These are phyloP conservation scores for Rauvolfia tetraphylla DNA, from an alignment of 257 asterid genomes.

Conservation along the genomic window DNA sequence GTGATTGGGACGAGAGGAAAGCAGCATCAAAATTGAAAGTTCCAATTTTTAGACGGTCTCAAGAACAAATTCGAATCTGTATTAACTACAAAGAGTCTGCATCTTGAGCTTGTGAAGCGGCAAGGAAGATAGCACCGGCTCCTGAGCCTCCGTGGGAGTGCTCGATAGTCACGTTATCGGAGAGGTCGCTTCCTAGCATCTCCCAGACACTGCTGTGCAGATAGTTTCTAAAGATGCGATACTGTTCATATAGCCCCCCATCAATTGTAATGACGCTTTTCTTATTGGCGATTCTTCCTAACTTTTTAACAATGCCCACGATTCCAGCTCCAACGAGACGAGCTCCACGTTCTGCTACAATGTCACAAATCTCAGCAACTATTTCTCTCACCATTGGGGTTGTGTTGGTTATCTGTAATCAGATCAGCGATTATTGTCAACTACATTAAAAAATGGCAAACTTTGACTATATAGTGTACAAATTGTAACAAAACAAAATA, in stretches of 20 bases:
- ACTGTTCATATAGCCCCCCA: slow-evolving; percentile 72
- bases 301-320: slow-evolving; percentile 60
- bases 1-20: background rate
- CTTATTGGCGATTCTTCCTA: slow-evolving; percentile 46
- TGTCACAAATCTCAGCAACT: slow-evolving; percentile 64
- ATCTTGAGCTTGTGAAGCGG: slow-evolving; percentile 55
- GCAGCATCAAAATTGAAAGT: background rate
- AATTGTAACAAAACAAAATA: background rate
- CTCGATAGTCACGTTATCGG: slow-evolving; percentile 60
- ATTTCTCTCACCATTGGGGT: slow-evolving; percentile 55
- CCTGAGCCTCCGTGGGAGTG: slow-evolving; percentile 80
- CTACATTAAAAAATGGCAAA: background rate
- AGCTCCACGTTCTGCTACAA: slow-evolving; percentile 79
- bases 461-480: background rate
- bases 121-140: slow-evolving; percentile 63
- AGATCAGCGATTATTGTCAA: background rate
- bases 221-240: slow-evolving; percentile 65
- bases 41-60: no score
- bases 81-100: slow-evolving; percentile 19
- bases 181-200: slow-evolving; percentile 65
- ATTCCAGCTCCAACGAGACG: slow-evolving; percentile 82
- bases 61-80: no score
- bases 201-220: slow-evolving; percentile 82
- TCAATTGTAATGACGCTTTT: slow-evolving; percentile 59
- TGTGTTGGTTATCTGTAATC: slow-evolving; percentile 45